Percentiles rank a stretch among this genome's conserved stretches.
phyloP scores from a whole-genome alignment of 768 basidiomycete genomes.

The Amanita muscaria region DNA sequence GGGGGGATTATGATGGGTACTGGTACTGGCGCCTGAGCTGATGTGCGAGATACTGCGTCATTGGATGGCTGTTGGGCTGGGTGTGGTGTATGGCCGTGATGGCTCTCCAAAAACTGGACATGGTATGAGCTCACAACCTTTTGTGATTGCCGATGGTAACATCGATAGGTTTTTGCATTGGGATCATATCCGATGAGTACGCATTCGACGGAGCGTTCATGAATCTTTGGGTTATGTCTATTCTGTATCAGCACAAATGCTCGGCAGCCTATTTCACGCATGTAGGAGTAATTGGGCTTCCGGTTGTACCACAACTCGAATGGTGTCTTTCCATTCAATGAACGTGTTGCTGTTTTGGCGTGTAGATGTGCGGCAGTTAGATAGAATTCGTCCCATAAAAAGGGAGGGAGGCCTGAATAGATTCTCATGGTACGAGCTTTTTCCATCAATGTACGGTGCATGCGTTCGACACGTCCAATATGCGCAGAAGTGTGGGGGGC shows the following conservation, averaged over 20 bases:
- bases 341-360: constrained; percentile 7
- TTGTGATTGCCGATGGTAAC: constrained; percentile 17
- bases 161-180: constrained; percentile 25
- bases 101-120: constrained; percentile 20
- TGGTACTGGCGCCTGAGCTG: too few relatives aligned
- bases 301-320: constrained; percentile 14
- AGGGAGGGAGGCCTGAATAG: constrained; percentile 17
- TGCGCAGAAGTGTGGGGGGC: constrained; percentile 26
- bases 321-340: constrained; percentile 10
- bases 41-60: too few relatives aligned
- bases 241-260: constrained; percentile 18
- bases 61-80: too few relatives aligned
- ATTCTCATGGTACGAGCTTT: constrained; percentile 17
- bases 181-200: constrained; percentile 28
- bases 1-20: too few relatives aligned
- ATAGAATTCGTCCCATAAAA: constrained; percentile 27
- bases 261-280: constrained; percentile 22
- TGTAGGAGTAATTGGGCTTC: constrained; percentile 18
- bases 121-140: constrained; percentile 17
- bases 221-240: constrained; percentile 21
- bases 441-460: constrained; percentile 26
- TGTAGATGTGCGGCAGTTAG: constrained; percentile 20
- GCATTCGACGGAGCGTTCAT: constrained; percentile 21
- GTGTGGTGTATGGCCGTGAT: constrained; percentile 12
- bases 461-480: constrained; percentile 27